These are phyloP conservation scores for Colletotrichum chrysophilum DNA, from an alignment of 2,329 filamentous ascomycete genomes.

Conservation along the genomic window DNA sequence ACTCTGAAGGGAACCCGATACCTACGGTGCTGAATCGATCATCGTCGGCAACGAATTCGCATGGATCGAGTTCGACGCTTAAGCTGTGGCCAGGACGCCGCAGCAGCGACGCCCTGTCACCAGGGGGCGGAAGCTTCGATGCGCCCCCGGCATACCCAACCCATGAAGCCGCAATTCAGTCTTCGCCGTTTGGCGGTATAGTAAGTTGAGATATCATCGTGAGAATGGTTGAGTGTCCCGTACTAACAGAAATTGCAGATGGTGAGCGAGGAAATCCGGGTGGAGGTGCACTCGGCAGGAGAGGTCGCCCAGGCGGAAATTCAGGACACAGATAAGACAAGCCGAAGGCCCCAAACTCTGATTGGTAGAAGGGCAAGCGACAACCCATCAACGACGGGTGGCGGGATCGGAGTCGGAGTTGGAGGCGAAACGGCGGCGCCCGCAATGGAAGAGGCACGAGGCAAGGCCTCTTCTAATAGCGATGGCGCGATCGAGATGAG, in stretches of 20 bases:
- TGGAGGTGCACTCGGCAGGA: conserved; percentile 46
- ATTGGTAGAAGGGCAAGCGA: not conserved
- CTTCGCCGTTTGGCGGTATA: conserved; percentile 55
- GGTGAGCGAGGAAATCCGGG: conserved; percentile 61
- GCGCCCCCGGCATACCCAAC: conserved; percentile 16
- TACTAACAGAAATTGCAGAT: conserved; percentile 28
- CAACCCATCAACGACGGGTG: not conserved
- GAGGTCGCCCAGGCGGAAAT: not conserved
- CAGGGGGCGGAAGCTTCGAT: conserved; percentile 13
- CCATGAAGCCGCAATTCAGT: conserved; percentile 19
- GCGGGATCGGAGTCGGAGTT: conserved; percentile 23
- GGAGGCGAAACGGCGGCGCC: not conserved
- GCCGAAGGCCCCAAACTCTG: not conserved
- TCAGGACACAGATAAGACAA: conserved; percentile 27
- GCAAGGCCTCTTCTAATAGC: not conserved
- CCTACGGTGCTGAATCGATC: conserved; percentile 27
- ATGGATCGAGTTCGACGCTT: conserved; percentile 35
- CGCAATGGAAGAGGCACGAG: not conserved
- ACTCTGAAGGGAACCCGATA: conserved; percentile 33
- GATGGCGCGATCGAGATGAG: conserved; percentile 30
- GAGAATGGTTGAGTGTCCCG: not conserved
- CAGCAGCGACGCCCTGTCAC: conserved; percentile 19
- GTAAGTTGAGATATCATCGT: conserved; percentile 39
- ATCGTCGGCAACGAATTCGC: conserved; percentile 28
- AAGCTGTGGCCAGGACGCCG: conserved; percentile 33